Conservation (phyloP, 2,329 filamentous ascomycete genomes). For the Pyricularia grisea region DNA sequence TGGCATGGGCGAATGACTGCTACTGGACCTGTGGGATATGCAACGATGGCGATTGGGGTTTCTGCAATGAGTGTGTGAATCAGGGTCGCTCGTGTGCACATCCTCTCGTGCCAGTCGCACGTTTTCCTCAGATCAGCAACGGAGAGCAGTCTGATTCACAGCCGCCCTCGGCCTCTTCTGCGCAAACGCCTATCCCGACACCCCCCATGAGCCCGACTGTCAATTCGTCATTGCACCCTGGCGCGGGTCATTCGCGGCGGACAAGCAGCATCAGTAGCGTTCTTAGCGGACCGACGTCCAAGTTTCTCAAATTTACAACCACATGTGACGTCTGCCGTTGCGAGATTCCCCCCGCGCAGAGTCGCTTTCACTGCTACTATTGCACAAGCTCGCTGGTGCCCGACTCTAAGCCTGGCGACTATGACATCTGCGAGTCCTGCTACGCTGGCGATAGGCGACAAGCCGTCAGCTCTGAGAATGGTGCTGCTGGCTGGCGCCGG, state of each 20-base stretch:
- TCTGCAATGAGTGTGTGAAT: constrained; percentile 81
- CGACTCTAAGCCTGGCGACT: constrained; percentile 56
- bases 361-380: constrained; percentile 70
- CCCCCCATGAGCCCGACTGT: constrained; percentile 34
- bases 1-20: constrained; percentile 65
- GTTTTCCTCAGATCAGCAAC: constrained; percentile 30
- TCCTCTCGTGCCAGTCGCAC: constrained; percentile 65
- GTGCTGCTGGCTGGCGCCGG: constrained; percentile 71
- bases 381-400: constrained; percentile 48
- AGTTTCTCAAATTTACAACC: constrained; percentile 61
- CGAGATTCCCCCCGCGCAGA: constrained; percentile 58
- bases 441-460: constrained; percentile 40
- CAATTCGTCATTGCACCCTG: neutral
- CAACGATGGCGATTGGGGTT: constrained; percentile 92
- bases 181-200: constrained; percentile 42
- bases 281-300: constrained; percentile 35
- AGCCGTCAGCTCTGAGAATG: constrained; percentile 62
- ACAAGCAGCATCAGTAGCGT: neutral
- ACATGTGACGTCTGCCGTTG: constrained; percentile 71
- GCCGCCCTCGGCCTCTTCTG: constrained; percentile 20
- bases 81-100: constrained; percentile 75
- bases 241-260: neutral
- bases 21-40: constrained; percentile 85
- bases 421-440: constrained; percentile 74
- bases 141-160: constrained; percentile 1